phyloP scores from a whole-genome alignment of 1,139 yeast species.

The Debaryomycetaceae sp. region DNA sequence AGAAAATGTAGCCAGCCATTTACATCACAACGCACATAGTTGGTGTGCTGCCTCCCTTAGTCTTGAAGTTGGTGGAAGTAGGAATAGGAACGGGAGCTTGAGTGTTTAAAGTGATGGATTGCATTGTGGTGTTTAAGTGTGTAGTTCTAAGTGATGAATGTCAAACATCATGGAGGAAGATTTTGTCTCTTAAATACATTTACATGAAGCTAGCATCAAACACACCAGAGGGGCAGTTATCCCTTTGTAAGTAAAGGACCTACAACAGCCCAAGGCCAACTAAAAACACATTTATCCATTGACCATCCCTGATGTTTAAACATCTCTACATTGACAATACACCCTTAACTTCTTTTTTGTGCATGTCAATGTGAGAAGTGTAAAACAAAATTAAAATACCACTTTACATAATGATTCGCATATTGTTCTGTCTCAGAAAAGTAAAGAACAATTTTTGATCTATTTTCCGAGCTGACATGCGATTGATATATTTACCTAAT shows the following conservation, averaged over 20 bases:
- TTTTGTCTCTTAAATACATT: background rate
- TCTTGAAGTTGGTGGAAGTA: background rate
- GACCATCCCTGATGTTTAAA: background rate
- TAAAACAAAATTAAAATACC: background rate
- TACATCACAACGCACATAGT: background rate
- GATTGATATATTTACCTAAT: background rate
- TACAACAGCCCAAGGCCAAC: no score
- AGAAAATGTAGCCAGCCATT: no score
- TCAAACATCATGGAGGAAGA: background rate
- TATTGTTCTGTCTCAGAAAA: background rate
- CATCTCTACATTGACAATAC: background rate
- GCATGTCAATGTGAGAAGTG: background rate
- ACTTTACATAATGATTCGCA: background rate
- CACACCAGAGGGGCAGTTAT: background rate
- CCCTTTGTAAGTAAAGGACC: no score
- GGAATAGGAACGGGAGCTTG: background rate
- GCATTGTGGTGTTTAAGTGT: background rate
- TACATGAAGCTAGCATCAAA: background rate
- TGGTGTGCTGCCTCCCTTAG: background rate
- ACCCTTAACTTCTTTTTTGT: background rate
- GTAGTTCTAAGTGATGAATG: background rate
- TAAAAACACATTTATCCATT: background rate
- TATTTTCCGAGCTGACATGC: conserved; percentile 3
- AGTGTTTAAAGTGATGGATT: background rate
- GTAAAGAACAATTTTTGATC: background rate